These are phyloP conservation scores for Ceriops zippeliana DNA, from an alignment of 345 rosid species.

Conservation along the genomic window DNA sequence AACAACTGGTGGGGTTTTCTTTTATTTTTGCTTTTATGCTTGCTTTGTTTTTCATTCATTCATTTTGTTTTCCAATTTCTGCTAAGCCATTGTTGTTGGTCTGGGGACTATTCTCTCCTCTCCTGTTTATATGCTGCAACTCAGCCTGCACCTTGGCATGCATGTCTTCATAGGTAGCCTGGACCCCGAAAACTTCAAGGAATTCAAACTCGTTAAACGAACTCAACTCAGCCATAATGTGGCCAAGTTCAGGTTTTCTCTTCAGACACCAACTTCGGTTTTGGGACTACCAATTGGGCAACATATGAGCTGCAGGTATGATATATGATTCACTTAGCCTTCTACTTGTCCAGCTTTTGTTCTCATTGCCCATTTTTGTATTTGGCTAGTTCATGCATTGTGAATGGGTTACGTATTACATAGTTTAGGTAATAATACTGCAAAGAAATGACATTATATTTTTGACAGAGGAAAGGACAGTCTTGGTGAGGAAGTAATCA, in stretches of 20 bases:
- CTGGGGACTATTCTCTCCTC: background rate
- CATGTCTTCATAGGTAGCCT: constrained; percentile 34
- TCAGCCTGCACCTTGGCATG: background rate
- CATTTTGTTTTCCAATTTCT: background rate
- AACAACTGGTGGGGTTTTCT: too few relatives aligned
- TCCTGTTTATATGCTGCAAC: background rate
- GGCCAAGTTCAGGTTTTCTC: constrained; percentile 46
- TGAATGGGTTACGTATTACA: background rate
- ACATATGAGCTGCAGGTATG: constrained; percentile 54
- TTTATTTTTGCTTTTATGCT: too few relatives aligned
- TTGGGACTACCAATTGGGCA: constrained; percentile 56
- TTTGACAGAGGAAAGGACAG: constrained; percentile 27
- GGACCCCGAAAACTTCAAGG: constrained; percentile 45
- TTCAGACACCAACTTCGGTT: constrained; percentile 41
- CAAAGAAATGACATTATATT: background rate
- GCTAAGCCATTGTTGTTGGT: too few relatives aligned
- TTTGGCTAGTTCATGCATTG: background rate
- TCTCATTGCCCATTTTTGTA: background rate
- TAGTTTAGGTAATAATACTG: background rate
- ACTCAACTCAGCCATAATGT: constrained; percentile 48
- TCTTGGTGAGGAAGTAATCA: constrained; percentile 27
- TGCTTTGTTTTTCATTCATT: too few relatives aligned
- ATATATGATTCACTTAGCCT: background rate
- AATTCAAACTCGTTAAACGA: constrained; percentile 43
- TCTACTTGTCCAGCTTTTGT: background rate